phyloP scores from a whole-genome alignment of 768 basidiomycete genomes.

The Suillus americanus region DNA sequence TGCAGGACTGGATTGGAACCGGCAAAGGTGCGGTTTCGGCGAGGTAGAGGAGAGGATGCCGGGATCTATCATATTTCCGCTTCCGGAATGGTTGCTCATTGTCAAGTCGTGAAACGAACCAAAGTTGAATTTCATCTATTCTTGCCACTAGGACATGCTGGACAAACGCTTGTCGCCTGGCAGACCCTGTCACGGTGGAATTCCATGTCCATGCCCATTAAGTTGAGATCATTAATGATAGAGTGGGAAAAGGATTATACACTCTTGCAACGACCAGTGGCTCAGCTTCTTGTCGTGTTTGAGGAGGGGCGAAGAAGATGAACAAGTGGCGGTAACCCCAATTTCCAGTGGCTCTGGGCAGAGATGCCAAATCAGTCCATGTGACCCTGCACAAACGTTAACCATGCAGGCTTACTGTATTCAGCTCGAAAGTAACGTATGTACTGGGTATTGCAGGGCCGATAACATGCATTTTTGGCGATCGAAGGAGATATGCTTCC shows the following conservation, averaged over 20 bases:
- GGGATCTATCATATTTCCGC: slow-evolving; percentile 1
- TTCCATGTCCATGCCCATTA: neutral
- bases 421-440: neutral
- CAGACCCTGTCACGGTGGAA: slow-evolving; percentile 3
- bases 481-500: neutral
- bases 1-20: neutral
- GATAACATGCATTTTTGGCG: neutral
- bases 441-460: neutral
- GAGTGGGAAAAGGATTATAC: neutral
- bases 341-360: neutral
- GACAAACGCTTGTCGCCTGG: slow-evolving; percentile 1
- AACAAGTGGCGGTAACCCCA: neutral
- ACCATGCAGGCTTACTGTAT: neutral
- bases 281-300: slow-evolving; percentile 1
- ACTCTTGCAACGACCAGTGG: neutral
- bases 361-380: neutral
- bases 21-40: slow-evolving; percentile 1
- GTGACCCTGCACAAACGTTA: neutral
- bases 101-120: neutral
- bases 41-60: neutral
- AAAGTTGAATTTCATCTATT: slow-evolving; percentile 2
- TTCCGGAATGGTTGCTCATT: slow-evolving; percentile 1
- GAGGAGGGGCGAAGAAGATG: neutral
- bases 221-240: neutral
- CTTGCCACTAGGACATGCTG: neutral